phyloP scores from a whole-genome alignment of 139 green algal species.

The Chlamydomonas sp. region DNA sequence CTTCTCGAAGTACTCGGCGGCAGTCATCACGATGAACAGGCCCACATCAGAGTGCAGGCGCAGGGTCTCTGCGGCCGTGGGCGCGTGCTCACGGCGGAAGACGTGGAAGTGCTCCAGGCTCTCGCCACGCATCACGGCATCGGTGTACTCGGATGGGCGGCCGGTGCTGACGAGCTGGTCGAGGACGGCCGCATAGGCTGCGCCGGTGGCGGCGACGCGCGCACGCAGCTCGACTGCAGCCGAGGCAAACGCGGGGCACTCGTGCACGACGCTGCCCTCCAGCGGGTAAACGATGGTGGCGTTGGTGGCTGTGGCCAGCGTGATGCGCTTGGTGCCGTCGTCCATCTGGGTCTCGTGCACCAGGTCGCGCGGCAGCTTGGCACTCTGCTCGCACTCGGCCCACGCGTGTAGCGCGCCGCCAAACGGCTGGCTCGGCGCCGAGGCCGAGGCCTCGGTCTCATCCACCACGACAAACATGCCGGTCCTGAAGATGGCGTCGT shows the following conservation, averaged over 20 bases:
- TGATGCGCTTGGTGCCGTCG: slow-evolving; percentile 12
- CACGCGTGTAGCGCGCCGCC: neutral
- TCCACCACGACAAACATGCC: too few species aligned
- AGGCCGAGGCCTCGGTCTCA: too few species aligned
- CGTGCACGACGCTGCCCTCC: neutral
- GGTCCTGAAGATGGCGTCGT: too few species aligned
- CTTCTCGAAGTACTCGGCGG: slow-evolving; percentile 16
- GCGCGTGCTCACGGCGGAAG: neutral
- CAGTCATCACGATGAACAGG: slow-evolving; percentile 29
- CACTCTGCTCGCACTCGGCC: neutral
- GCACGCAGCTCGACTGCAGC: slow-evolving; percentile 5
- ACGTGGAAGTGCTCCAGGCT: slow-evolving; percentile 29
- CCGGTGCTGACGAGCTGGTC: slow-evolving; percentile 4
- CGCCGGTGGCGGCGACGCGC: neutral
- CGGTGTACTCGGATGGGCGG: neutral
- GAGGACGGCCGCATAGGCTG: slow-evolving; percentile 13
- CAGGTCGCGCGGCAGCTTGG: neutral
- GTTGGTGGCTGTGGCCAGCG: slow-evolving; percentile 18
- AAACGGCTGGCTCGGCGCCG: too few species aligned
- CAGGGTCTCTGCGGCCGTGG: neutral
- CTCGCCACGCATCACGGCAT: slow-evolving; percentile 7
- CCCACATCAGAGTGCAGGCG: slow-evolving; percentile 19
- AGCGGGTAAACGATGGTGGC: slow-evolving; percentile 4
- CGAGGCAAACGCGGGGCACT: slow-evolving; percentile 15
- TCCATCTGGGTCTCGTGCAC: slow-evolving; percentile 5